Evolutionary conservation across 805 yeast genomes (phyloP), one percentile per base, ranked within the genome.

Genomic region (Metschnikowia proteae): DNA sequence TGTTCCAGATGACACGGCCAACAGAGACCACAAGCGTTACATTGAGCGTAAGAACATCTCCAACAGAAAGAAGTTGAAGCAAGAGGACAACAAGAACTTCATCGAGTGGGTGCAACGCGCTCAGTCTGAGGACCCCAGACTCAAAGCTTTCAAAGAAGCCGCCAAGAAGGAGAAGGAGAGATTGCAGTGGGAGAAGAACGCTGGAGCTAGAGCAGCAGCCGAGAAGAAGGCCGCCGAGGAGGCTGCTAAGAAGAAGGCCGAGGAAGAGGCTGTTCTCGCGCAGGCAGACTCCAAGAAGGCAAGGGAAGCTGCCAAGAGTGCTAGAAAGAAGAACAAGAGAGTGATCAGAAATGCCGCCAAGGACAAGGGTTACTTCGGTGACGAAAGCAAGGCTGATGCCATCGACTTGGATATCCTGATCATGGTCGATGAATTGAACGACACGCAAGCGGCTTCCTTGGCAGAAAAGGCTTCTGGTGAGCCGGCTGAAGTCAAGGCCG

Each of bases 1-100:
- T 67, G 97, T 91, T 64, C 99, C 99, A 60, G 99, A 94, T 76
- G 99, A 94, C 74, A 88, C 97, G 49, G 87, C 96, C 53, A 94
- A 94, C 84, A 90, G 99, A 81, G 99, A 94, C 71, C 96, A 94
- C 82, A 94, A 94, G 79, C 96, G 99, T 76, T 88, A 89, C 79
- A 85, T 91, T 60, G 99, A 94, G 77, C 89, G 92, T 79, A 94
- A 94, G 81, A 94, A 94, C 79, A 82, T 88, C 72, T 90, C 96
- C 59, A 88, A 95, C 50, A 88, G 99, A 79, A 87, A 88, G 79
- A 94, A 92, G 87, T 87, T 82, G 79, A 94, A 94, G 86, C 90
- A 92, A 65, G 97, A 94, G 66, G 99, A 94, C 73, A 92, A 85
- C 76, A 86, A 90, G 67, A 83, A 97, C 67, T 71, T 92, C 55